A percentile compares a stretch with the other conserved stretches of the same genome.
phyloP scores from a whole-genome alignment of 2,329 filamentous ascomycete genomes.

The Tolypocladium endophyticum region DNA sequence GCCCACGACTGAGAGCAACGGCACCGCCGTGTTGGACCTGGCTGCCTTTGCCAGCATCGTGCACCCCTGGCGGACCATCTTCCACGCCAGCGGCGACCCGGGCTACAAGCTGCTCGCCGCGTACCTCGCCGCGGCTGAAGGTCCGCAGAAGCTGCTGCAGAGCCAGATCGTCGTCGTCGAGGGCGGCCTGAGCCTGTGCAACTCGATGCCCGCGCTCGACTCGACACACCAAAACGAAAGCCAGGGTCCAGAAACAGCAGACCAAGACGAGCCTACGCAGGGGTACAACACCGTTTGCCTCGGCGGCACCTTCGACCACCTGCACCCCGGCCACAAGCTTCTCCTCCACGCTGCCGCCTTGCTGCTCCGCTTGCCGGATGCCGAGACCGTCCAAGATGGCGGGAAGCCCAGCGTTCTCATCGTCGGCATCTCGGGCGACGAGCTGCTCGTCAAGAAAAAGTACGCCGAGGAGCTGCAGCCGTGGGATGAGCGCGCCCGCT shows the following conservation, averaged over 20 bases:
- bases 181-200: slow-evolving; percentile 37
- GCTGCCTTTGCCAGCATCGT: slow-evolving; percentile 40
- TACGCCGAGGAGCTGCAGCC: slow-evolving; percentile 70
- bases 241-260: background rate
- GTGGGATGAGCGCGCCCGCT: slow-evolving; percentile 64
- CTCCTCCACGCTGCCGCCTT: slow-evolving; percentile 80
- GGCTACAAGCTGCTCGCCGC: slow-evolving; percentile 46
- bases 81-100: slow-evolving; percentile 53
- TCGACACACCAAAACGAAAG: background rate
- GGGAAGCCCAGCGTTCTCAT: slow-evolving; percentile 48
- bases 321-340: slow-evolving; percentile 94
- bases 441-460: slow-evolving; percentile 80
- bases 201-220: background rate
- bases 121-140: slow-evolving; percentile 38
- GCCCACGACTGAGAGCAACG: slow-evolving; percentile 26
- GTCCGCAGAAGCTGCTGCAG: slow-evolving; percentile 33
- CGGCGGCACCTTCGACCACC: slow-evolving; percentile 91
- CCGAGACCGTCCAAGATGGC: slow-evolving; percentile 11
- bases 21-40: slow-evolving; percentile 37
- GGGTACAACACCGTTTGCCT: slow-evolving; percentile 50
- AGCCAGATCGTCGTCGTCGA: slow-evolving; percentile 40
- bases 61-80: slow-evolving; percentile 54
- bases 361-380: slow-evolving; percentile 45
- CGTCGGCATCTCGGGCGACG: slow-evolving; percentile 81
- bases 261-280: slow-evolving; percentile 1